Conservation (phyloP, 495 filamentous ascomycete genomes). For the Acidomyces sp. region DNA sequence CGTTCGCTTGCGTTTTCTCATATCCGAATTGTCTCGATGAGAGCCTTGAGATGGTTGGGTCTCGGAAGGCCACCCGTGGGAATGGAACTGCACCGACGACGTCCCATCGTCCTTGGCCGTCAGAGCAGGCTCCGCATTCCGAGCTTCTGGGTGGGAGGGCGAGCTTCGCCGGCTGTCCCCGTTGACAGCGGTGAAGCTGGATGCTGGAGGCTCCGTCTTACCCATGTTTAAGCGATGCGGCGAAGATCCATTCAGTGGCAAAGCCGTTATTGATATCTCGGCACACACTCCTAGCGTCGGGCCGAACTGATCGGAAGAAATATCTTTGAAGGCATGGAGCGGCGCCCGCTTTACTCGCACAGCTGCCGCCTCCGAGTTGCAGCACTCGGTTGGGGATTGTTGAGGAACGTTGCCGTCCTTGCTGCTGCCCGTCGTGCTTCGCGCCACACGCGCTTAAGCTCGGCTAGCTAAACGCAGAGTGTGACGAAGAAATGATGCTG, state of each 20-base stretch:
- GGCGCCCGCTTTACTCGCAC: too few relatives aligned
- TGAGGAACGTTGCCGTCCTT: too few relatives aligned
- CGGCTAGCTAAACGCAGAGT: conserved; percentile 5
- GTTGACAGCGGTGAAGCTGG: conserved; percentile 18
- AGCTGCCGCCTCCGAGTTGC: too few relatives aligned
- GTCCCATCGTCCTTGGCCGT: too few relatives aligned
- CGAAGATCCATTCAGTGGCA: background rate
- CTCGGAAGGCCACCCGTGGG: conserved; percentile 7
- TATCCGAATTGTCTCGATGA: background rate
- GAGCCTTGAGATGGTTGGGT: background rate
- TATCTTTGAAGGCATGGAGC: too few relatives aligned
- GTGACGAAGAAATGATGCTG: background rate
- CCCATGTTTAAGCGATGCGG: background rate
- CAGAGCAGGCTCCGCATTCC: background rate
- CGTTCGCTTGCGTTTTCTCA: conserved; percentile 4
- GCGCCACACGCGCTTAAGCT: conserved; percentile 4
- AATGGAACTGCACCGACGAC: background rate
- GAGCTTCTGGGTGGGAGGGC: background rate
- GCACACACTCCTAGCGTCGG: too few relatives aligned
- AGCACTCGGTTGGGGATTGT: too few relatives aligned
- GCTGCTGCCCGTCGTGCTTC: background rate
- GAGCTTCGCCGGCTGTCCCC: background rate
- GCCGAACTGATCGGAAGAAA: too few relatives aligned
- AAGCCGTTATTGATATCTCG: too few relatives aligned
- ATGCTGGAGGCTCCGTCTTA: background rate